These are phyloP conservation scores for Salix exigua DNA, from an alignment of 345 rosid species.

Conservation along the genomic window DNA sequence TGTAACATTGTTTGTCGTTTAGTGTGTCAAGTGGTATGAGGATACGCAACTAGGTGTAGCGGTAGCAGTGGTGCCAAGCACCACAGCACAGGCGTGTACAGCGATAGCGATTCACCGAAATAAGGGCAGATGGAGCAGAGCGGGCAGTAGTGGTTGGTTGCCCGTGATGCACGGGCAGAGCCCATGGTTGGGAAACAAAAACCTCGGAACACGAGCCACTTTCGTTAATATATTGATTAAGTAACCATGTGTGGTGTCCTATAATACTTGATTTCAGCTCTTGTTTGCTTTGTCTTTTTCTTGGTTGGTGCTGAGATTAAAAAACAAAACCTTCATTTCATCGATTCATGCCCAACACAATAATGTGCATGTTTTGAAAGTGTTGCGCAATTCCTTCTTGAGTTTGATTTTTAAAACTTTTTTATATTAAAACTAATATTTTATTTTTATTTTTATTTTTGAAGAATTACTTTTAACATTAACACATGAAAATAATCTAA, in stretches of 20 bases:
- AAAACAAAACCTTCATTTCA: background rate
- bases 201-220: slow-evolving; percentile 32
- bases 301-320: background rate
- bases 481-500: no score
- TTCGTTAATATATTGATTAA: background rate
- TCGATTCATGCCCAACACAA: background rate
- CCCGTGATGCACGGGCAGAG: slow-evolving; percentile 29
- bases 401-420: no score
- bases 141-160: slow-evolving; percentile 5
- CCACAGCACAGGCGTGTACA: slow-evolving; percentile 42
- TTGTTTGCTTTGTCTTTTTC: background rate
- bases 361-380: background rate
- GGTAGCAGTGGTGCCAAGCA: slow-evolving; percentile 10
- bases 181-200: slow-evolving; percentile 26
- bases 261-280: background rate
- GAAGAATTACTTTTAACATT: no score
- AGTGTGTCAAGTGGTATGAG: slow-evolving; percentile 15
- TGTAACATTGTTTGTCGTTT: background rate
- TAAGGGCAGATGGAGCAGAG: background rate
- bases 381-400: no score
- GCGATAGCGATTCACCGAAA: background rate
- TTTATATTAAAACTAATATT: no score
- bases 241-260: background rate
- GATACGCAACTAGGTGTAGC: background rate
- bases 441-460: no score